Conservation (phyloP, 306 rosid species). For the Mucuna pruriens region DNA sequence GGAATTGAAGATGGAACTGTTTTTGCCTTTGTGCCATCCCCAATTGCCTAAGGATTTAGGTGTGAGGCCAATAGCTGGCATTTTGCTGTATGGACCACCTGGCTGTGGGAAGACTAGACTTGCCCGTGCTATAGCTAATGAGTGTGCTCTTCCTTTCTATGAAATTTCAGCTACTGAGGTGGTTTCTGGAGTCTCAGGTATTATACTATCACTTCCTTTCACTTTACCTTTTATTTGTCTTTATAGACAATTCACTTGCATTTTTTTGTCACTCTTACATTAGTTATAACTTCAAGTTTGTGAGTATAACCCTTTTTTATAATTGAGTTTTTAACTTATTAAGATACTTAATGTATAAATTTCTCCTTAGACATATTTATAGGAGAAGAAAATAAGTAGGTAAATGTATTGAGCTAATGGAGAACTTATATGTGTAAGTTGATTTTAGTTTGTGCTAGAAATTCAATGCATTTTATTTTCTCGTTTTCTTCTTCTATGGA, state of each 20-base stretch:
- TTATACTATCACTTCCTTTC: not conserved
- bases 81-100: slow-evolving; percentile 81
- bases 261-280: not conserved
- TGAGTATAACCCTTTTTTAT: not conserved
- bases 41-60: slow-evolving; percentile 59
- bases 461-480: too few species aligned
- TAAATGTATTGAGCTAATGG: too few species aligned
- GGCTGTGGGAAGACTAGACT: slow-evolving; percentile 93
- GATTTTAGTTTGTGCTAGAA: too few species aligned
- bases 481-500: too few species aligned
- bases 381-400: too few species aligned
- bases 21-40: slow-evolving; percentile 62
- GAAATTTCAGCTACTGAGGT: slow-evolving; percentile 74
- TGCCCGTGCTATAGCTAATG: slow-evolving; percentile 90
- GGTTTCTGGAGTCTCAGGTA: slow-evolving; percentile 82
- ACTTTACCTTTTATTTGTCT: not conserved
- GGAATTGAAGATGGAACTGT: slow-evolving; percentile 67
- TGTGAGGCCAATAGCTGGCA: slow-evolving; percentile 65
- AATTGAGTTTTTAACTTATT: too few species aligned
- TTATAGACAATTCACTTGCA: not conserved
- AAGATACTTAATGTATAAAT: too few species aligned
- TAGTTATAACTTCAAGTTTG: not conserved
- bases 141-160: slow-evolving; percentile 72
- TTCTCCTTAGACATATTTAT: too few species aligned
- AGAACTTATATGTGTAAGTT: too few species aligned